phyloP scores from a whole-genome alignment of 169 alveolate genomes.

The Plasmodium gaboni region DNA sequence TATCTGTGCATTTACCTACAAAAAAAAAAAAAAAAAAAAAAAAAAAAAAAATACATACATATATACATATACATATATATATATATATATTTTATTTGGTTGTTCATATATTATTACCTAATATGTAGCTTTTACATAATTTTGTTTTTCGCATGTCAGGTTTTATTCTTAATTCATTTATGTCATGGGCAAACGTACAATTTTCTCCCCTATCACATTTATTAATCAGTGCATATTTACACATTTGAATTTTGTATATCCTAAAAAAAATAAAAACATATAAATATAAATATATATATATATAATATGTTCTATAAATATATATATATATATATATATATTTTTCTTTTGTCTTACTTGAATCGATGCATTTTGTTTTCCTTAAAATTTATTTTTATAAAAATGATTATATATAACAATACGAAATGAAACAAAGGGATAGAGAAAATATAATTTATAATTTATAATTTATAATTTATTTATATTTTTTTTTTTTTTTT shows the following conservation, averaged over 20 bases:
- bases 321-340: neutral
- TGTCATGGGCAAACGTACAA: conserved; percentile 66
- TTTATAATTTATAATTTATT: neutral
- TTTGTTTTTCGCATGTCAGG: conserved; percentile 70
- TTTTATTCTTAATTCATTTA: conserved; percentile 51
- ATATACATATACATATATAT: neutral
- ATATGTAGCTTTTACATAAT: conserved; percentile 48
- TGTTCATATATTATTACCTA: conserved; percentile 18
- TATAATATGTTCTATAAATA: neutral
- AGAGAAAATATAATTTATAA: neutral
- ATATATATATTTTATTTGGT: neutral
- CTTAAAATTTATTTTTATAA: neutral
- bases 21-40: neutral
- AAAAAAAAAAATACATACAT: conserved; percentile 4
- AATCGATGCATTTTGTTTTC: conserved; percentile 46
- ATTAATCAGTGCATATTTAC: conserved; percentile 61
- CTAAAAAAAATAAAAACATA: conserved; percentile 7
- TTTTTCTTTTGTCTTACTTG: conserved; percentile 23
- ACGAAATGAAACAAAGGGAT: neutral
- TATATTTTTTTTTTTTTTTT: neutral
- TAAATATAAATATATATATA: neutral
- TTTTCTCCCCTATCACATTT: conserved; percentile 69
- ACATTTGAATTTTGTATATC: conserved; percentile 62
- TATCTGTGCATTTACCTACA: conserved; percentile 51
- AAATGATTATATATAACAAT: neutral